Conservation (phyloP, 2,329 filamentous ascomycete genomes). For the Neoscytalidium dimidiatum region DNA sequence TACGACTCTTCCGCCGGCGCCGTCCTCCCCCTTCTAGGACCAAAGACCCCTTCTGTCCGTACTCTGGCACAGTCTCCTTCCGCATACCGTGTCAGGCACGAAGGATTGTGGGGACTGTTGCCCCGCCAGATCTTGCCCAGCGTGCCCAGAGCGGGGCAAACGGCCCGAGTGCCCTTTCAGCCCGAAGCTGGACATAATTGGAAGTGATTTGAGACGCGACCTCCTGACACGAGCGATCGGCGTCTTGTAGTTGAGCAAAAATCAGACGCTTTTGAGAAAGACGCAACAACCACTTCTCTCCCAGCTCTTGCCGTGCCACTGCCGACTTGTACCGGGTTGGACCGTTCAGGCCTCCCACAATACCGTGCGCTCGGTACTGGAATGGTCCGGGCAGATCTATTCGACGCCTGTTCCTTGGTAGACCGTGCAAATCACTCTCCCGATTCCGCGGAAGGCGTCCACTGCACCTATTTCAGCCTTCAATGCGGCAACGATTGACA, state of each 20-base stretch:
- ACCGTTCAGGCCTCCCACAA: not conserved
- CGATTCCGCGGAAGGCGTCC: not conserved
- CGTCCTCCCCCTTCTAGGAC: not conserved
- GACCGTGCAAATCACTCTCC: not conserved
- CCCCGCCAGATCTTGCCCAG: not conserved
- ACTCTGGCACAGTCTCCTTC: not conserved
- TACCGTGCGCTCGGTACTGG: not conserved
- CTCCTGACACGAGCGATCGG: not conserved
- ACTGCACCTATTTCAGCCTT: not conserved
- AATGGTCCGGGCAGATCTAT: not conserved
- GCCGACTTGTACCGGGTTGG: no score
- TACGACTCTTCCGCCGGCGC: not conserved
- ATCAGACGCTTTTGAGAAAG: no score
- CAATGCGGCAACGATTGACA: not conserved
- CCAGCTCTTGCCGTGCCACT: not conserved
- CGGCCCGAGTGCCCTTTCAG: not conserved
- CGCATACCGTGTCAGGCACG: not conserved
- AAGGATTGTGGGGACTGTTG: not conserved
- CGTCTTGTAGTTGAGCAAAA: not conserved
- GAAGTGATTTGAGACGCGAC: not conserved
- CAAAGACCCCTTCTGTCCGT: not conserved
- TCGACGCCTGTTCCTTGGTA: not conserved
- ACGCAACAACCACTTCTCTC: not conserved
- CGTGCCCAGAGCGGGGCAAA: not conserved
- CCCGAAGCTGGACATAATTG: not conserved